phyloP scores from a whole-genome alignment of 257 asterid species.

The Ballota nigra region DNA sequence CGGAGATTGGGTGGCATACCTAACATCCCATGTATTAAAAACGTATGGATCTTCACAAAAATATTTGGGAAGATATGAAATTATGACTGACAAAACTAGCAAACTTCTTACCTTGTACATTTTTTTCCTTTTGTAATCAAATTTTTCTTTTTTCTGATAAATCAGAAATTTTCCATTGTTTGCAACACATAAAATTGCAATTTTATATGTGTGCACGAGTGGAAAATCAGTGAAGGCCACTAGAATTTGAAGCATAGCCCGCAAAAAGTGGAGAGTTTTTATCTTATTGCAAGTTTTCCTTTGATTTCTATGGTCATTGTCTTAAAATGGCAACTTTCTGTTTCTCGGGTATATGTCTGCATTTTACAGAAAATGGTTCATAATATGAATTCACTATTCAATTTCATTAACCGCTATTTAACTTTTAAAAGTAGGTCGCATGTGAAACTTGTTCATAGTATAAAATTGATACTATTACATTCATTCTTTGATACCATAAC shows the following conservation, averaged over 20 bases:
- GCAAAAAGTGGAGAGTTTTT: neutral
- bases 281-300: neutral
- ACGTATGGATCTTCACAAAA: conserved; percentile 51
- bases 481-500: too few relatives aligned
- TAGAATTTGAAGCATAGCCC: neutral
- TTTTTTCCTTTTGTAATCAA: neutral
- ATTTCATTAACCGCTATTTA: too few relatives aligned
- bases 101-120: neutral
- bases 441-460: too few relatives aligned
- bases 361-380: too few relatives aligned
- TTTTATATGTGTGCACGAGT: neutral
- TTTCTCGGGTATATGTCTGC: neutral
- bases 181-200: neutral
- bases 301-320: neutral
- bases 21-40: conserved; percentile 47
- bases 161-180: neutral
- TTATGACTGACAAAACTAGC: neutral
- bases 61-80: conserved; percentile 20
- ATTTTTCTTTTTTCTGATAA: neutral
- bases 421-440: too few relatives aligned
- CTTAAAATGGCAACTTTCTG: neutral
- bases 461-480: too few relatives aligned
- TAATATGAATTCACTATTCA: too few relatives aligned
- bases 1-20: conserved; percentile 53
- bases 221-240: neutral